A percentile compares a stretch with the other conserved stretches of the same genome.
These are phyloP conservation scores for Termitomyces sp. DNA, from an alignment of 768 basidiomycete genomes.

Conservation along the genomic window DNA sequence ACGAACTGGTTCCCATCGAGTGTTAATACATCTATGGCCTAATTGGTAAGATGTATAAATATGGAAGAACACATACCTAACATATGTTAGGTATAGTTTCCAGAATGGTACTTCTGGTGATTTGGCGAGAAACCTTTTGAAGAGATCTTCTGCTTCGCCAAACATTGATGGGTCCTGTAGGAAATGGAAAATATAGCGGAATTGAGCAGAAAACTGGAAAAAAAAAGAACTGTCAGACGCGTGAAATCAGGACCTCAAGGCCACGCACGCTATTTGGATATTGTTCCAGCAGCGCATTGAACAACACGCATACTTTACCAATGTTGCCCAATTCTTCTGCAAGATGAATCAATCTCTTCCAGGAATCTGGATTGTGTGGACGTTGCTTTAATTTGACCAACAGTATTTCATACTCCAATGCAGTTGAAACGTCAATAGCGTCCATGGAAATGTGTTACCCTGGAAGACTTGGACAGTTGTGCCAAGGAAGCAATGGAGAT, in stretches of 20 bases:
- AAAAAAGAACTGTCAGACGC: not conserved
- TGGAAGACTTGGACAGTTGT: no score
- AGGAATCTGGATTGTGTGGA: no score
- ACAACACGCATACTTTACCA: not conserved
- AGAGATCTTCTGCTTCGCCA: slow-evolving; percentile 75
- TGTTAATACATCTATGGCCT: no score
- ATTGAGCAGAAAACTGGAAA: not conserved
- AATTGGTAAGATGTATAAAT: slow-evolving; percentile 27
- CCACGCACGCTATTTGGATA: not conserved
- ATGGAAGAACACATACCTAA: slow-evolving; percentile 53
- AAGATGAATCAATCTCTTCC: no score
- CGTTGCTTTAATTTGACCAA: not conserved
- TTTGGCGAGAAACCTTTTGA: slow-evolving; percentile 77
- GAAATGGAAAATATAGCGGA: slow-evolving; percentile 53
- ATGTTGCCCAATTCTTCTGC: not conserved
- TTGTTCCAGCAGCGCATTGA: not conserved
- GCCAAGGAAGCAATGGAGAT: no score
- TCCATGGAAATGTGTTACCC: no score
- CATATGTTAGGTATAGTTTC: slow-evolving; percentile 90
- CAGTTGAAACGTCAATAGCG: no score
- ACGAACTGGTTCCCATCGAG: no score
- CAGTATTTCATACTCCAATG: no score
- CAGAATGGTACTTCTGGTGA: slow-evolving; percentile 88
- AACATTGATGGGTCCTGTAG: slow-evolving; percentile 57
- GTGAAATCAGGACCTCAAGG: not conserved